Evolutionary conservation across 345 rosid species (phyloP).

Genomic region (Euphorbia lathyris): DNA sequence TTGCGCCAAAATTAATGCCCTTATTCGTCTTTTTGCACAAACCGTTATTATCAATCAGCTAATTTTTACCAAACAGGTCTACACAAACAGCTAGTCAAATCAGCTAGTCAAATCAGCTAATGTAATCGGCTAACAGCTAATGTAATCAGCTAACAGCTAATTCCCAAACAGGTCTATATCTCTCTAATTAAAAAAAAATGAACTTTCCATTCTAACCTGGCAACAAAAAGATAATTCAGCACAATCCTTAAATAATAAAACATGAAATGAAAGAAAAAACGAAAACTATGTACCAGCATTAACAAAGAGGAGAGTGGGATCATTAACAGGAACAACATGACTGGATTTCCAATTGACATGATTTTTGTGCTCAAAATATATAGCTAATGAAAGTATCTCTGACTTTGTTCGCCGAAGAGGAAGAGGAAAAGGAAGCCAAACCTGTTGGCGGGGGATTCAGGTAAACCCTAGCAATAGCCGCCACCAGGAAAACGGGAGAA

Average conservation of each 20-base stretch:
- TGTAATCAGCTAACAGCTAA: too few species aligned
- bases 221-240: background rate
- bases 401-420: constrained; percentile 51
- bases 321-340: constrained; percentile 86
- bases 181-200: background rate
- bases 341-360: constrained; percentile 87
- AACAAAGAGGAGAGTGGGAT: constrained; percentile 90
- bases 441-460: background rate
- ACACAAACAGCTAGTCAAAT: too few species aligned
- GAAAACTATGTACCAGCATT: constrained; percentile 62
- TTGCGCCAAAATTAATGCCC: too few species aligned
- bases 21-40: too few species aligned
- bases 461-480: constrained; percentile 14
- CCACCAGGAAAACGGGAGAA: background rate
- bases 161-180: too few species aligned
- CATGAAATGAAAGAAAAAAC: background rate
- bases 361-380: constrained; percentile 55
- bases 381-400: constrained; percentile 71
- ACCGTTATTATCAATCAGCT: too few species aligned
- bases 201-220: background rate
- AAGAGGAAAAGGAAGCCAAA: background rate
- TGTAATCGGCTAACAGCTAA: too few species aligned
- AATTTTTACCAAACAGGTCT: too few species aligned
- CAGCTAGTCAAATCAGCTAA: too few species aligned
- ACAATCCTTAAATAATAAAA: background rate